Conservation (phyloP, 495 filamentous ascomycete genomes). For the Chaetomium fimeti region DNA sequence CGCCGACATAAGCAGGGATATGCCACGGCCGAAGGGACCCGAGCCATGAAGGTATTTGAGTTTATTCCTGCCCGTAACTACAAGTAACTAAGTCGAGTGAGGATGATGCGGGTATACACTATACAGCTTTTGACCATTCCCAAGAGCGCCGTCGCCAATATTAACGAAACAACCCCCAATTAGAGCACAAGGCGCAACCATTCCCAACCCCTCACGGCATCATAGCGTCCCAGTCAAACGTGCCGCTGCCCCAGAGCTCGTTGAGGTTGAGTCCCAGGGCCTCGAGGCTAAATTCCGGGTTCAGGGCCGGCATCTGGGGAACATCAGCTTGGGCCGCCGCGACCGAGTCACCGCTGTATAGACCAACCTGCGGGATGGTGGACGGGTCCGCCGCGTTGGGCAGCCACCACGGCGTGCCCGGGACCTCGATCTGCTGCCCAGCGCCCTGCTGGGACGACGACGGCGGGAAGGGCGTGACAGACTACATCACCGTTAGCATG, state of each 20-base stretch:
- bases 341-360: not conserved
- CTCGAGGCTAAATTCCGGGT: conserved; percentile 34
- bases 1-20: too few relatives aligned
- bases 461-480: conserved; percentile 32
- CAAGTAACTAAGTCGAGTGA: conserved; percentile 1
- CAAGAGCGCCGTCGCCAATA: not conserved
- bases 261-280: conserved; percentile 35
- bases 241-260: conserved; percentile 38
- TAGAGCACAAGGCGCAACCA: too few relatives aligned
- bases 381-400: conserved; percentile 29
- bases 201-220: conserved; percentile 4
- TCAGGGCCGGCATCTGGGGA: conserved; percentile 20
- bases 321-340: not conserved
- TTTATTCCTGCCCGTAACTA: not conserved
- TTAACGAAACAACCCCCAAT: not conserved
- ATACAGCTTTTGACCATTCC: not conserved
- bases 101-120: not conserved
- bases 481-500: conserved; percentile 21
- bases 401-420: conserved; percentile 37
- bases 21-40: too few relatives aligned
- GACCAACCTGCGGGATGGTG: conserved; percentile 25
- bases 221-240: conserved; percentile 27
- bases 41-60: not conserved
- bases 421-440: conserved; percentile 26
- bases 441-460: conserved; percentile 16